phyloP scores from a whole-genome alignment of 495 filamentous ascomycete genomes.

The Neurospora cerealis region DNA sequence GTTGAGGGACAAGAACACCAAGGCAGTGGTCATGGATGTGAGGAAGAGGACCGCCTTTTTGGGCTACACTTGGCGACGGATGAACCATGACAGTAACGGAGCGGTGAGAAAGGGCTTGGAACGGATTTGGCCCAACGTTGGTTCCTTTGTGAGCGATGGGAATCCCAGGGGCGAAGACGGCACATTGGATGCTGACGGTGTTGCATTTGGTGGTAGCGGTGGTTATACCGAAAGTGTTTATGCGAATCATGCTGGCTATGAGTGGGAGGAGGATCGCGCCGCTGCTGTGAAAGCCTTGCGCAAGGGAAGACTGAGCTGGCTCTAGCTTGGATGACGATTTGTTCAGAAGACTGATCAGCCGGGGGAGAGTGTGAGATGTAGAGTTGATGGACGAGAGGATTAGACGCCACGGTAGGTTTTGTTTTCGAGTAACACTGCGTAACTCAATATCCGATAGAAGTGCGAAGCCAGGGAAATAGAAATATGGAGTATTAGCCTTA shows the following conservation, averaged over 20 bases:
- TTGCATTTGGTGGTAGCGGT: not conserved
- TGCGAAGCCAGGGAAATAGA: not conserved
- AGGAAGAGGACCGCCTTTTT: slow-evolving; percentile 73
- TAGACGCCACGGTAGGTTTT: not conserved
- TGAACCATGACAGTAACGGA: slow-evolving; percentile 10
- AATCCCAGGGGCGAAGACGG: not conserved
- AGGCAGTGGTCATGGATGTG: slow-evolving; percentile 58
- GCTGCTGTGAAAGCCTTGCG: not conserved
- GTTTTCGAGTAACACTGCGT: not conserved
- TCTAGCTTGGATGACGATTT: not conserved
- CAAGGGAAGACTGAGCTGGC: slow-evolving; percentile 6
- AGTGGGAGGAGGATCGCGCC: slow-evolving; percentile 1
- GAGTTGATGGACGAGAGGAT: not conserved
- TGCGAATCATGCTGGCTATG: not conserved
- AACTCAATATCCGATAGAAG: not conserved
- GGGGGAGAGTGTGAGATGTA: not conserved
- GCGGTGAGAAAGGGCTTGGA: not conserved
- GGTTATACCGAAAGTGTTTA: not conserved
- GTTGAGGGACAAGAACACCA: slow-evolving; percentile 58
- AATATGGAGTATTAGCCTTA: slow-evolving; percentile 10
- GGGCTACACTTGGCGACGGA: slow-evolving; percentile 73
- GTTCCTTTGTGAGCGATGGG: not conserved
- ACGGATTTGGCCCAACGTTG: not conserved
- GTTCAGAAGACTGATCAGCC: not conserved
- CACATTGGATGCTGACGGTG: not conserved